These are phyloP conservation scores for Emmonsia crescens DNA, from an alignment of 2,329 filamentous ascomycete species.

Conservation along the genomic window DNA sequence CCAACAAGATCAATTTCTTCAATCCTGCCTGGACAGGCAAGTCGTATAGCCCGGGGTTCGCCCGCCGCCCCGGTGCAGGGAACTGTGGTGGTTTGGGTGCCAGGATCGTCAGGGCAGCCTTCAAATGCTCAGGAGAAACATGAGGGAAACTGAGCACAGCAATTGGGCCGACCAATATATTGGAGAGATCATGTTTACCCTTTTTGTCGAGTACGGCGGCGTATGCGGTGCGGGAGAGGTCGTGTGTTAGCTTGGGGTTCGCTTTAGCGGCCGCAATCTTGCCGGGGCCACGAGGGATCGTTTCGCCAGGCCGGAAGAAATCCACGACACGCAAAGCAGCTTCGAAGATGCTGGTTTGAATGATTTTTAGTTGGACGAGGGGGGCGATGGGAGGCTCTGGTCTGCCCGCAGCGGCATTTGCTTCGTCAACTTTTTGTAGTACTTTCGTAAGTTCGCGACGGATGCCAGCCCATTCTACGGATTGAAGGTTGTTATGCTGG, in stretches of 20 bases:
- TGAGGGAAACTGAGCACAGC: slow-evolving; percentile 69
- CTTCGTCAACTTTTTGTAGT: slow-evolving; percentile 53
- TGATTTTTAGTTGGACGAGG: slow-evolving; percentile 63
- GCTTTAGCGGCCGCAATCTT: slow-evolving; percentile 22
- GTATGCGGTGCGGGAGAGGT: slow-evolving; percentile 47
- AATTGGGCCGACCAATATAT: slow-evolving; percentile 70
- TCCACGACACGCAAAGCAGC: slow-evolving; percentile 77
- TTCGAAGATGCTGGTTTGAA: slow-evolving; percentile 82
- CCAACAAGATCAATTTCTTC: slow-evolving; percentile 77
- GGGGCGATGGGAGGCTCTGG: slow-evolving; percentile 40
- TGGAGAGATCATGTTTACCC: slow-evolving; percentile 52
- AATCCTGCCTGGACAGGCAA: slow-evolving; percentile 66
- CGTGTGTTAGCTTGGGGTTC: slow-evolving; percentile 42
- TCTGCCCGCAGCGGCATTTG: slow-evolving; percentile 48
- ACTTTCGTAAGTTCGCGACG: slow-evolving; percentile 56
- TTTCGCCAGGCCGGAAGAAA: slow-evolving; percentile 54
- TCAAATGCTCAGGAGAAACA: slow-evolving; percentile 74
- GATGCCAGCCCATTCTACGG: slow-evolving; percentile 63
- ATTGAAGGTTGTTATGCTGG: slow-evolving; percentile 66
- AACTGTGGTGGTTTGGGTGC: slow-evolving; percentile 61
- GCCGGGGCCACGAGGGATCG: slow-evolving; percentile 9
- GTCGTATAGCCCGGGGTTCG: slow-evolving; percentile 73
- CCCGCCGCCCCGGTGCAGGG: slow-evolving; percentile 64
- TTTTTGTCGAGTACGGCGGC: slow-evolving; percentile 40
- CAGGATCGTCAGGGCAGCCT: slow-evolving; percentile 68